Conservation (phyloP, 768 basidiomycete genomes). For the Lactarius sanguifluus region DNA sequence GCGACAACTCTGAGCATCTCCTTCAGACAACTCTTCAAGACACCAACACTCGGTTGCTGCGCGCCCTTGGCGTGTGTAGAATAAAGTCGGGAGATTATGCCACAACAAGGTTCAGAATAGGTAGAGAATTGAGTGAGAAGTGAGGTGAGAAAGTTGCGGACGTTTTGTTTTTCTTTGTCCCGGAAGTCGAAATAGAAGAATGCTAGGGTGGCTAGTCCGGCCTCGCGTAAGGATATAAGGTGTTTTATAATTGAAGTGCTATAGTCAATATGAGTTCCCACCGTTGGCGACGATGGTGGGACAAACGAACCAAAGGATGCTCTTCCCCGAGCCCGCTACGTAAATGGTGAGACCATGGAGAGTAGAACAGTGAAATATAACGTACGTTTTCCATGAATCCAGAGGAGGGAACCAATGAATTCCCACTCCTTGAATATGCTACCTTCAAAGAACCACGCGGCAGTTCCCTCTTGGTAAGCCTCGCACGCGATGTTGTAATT, state of each 20-base stretch:
- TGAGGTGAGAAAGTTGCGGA: neutral
- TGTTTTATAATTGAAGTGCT: neutral
- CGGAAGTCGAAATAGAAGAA: neutral
- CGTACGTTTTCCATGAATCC: neutral
- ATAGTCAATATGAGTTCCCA: neutral
- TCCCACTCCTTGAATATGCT: neutral
- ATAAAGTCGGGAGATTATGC: neutral
- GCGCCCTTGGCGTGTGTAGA: neutral
- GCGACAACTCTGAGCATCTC: neutral
- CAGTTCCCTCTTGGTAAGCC: neutral
- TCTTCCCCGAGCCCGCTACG: neutral
- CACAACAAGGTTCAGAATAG: neutral
- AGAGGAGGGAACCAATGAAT: neutral
- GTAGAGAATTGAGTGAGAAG: neutral
- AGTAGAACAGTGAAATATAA: neutral
- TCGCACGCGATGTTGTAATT: neutral
- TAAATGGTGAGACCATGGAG: neutral
- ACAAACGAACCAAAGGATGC: neutral
- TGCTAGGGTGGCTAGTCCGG: neutral
- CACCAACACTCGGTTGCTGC: neutral
- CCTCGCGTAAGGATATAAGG: neutral
- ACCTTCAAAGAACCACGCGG: neutral
- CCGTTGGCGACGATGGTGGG: fast-evolving
- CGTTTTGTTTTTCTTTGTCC: neutral
- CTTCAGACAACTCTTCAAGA: neutral